Evolutionary conservation across 2,329 filamentous ascomycete species (phyloP), one percentile per base, ranked within the genome.

Genomic region (Fusarium sp.): DNA sequence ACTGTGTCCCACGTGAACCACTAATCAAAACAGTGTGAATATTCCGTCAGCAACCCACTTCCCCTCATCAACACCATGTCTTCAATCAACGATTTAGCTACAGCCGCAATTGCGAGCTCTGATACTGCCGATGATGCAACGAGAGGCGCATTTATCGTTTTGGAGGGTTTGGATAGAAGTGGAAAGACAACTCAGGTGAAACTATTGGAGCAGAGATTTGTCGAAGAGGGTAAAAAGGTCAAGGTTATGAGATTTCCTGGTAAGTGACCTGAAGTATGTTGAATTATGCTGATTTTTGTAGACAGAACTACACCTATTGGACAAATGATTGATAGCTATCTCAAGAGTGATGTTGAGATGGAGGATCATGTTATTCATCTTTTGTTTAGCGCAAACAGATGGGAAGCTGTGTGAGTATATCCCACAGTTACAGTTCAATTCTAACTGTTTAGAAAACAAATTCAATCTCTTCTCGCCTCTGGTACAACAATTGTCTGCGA

Each of bases 131-230:
- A 65, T 60, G 53, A 48, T 7, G 41, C 67, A 35, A 50, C 33
- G 18, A 59, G 75, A 38, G 94, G 94, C 49, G 89, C 91, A 15
- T 88, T 98, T 35, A 88, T 97, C 57, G 92, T 95, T 7, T 89
- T 97, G 60, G 95, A 98, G 83, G 95, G 95, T 4, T 86, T 98
- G 68, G 95, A 98, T 77, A 90, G 94, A 71, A 94, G 94, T 45
- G 95, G 95, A 60, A 98, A 98, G 86, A 95, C 94, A 26, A 97
- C 94, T 37, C 95, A 97, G 86, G 95, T 93, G 74, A 87, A 91
- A 76, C 82, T 90, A 48, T 84, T 98, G 54, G 85, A 87, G 80
- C 81, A 87, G 80, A 78, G 84, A 26, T 85, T 89, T 63, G 80
- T 84, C 10, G 83, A 85, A 73, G 80, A 82, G 58, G 87, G 87